Percentiles rank a stretch among this genome's conserved stretches.
Conservation (phyloP, 1,284 basidiomycete genomes). For the Ustilago nuda region DNA sequence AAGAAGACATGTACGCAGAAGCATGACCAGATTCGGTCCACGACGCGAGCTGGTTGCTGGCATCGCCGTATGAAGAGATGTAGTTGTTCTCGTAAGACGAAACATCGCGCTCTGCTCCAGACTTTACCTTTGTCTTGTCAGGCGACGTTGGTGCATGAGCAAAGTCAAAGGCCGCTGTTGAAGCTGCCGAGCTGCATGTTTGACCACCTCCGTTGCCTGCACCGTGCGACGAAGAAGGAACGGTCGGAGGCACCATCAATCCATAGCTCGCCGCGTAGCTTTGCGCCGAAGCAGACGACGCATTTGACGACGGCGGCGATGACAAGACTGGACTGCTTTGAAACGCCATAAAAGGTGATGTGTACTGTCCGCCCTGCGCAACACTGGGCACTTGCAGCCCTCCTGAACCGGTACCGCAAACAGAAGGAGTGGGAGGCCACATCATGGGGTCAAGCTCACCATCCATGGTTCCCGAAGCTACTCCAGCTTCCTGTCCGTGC, state of each 20-base stretch:
- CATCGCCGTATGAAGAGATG: not conserved
- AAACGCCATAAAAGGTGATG: constrained; percentile 6
- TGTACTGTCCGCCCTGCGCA: not conserved
- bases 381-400: constrained; percentile 4
- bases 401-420: not conserved
- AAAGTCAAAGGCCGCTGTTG: not conserved
- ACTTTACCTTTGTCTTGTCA: not conserved
- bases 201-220: not conserved
- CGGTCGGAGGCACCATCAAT: constrained; percentile 37
- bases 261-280: constrained; percentile 18
- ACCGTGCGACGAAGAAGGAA: constrained; percentile 20
- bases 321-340: constrained; percentile 30
- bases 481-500: constrained; percentile 13
- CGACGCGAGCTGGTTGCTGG: constrained; percentile 10
- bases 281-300: constrained; percentile 29
- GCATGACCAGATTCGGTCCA: constrained; percentile 18
- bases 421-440: constrained; percentile 21
- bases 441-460: constrained; percentile 20
- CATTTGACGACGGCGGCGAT: constrained; percentile 36
- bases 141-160: not conserved
- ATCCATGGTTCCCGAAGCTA: not conserved
- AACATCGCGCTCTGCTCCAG: constrained; percentile 1
- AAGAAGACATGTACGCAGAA: constrained; percentile 10
- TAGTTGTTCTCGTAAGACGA: not conserved
- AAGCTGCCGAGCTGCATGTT: not conserved